Conservation (phyloP, 352 stramenopile genomes). For the Phytopythium montanum region DNA sequence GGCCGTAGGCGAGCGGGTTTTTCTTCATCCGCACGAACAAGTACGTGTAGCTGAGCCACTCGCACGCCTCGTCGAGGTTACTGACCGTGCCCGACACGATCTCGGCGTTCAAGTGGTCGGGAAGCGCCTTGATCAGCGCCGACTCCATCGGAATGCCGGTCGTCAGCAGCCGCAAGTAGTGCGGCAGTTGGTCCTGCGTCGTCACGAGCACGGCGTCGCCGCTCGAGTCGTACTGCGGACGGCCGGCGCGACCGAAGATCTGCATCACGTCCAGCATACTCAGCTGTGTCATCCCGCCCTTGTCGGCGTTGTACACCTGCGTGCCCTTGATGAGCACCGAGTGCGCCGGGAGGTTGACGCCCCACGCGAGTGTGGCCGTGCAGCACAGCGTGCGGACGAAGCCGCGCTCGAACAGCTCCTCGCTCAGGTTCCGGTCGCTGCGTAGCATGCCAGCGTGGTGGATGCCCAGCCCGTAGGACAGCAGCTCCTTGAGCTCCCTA, state of each 20-base stretch:
- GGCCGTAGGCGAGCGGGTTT: constrained; percentile 98
- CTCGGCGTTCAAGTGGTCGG: constrained; percentile 99
- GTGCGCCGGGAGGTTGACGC: constrained; percentile 98
- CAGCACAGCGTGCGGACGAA: constrained; percentile 97
- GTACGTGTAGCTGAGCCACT: constrained; percentile 99
- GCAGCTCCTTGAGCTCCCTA: constrained; percentile 93
- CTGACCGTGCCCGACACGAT: constrained; percentile 98
- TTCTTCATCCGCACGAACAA: constrained; percentile 98
- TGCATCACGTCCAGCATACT: constrained; percentile 99
- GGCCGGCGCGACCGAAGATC: constrained; percentile 98
- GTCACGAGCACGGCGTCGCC: constrained; percentile 99
- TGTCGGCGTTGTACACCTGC: constrained; percentile 99
- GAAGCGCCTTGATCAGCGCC: constrained; percentile 97
- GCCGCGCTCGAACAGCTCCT: constrained; percentile 97
- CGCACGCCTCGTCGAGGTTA: constrained; percentile 94
- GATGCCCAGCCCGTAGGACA: constrained; percentile 94
- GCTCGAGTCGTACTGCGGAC: constrained; percentile 98
- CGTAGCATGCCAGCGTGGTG: constrained; percentile 99
- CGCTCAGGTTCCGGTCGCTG: constrained; percentile 92
- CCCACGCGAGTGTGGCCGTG: constrained; percentile 99
- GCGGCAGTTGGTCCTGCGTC: constrained; percentile 88
- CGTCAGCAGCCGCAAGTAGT: constrained; percentile 96
- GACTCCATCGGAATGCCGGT: constrained; percentile 97
- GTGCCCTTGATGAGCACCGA: constrained; percentile 99
- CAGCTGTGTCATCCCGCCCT: constrained; percentile 96